A percentile compares a stretch with the other conserved stretches of the same genome.
These are phyloP conservation scores for Paspalum notatum DNA, from an alignment of 176 grass and related monocot genomes.

Conservation along the genomic window DNA sequence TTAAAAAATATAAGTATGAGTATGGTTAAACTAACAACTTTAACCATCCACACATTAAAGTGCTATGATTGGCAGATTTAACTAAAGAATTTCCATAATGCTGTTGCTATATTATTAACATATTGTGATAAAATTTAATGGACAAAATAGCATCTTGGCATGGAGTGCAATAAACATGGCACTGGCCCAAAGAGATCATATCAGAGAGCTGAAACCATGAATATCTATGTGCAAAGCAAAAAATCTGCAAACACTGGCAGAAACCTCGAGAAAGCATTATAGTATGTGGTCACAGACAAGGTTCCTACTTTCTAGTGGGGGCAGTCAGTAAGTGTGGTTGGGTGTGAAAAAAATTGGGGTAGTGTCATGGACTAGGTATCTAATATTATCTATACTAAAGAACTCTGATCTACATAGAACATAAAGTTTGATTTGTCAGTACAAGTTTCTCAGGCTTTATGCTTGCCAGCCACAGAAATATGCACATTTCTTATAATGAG, in stretches of 20 bases:
- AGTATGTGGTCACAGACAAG: background rate
- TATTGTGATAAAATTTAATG: background rate
- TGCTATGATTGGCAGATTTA: background rate
- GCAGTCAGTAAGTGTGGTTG: background rate
- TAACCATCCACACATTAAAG: background rate
- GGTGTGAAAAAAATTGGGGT: background rate
- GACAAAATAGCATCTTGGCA: conserved; percentile 18
- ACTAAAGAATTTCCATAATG: background rate
- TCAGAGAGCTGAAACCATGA: background rate
- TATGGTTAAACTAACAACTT: background rate
- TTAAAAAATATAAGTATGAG: background rate
- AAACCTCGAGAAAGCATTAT: background rate
- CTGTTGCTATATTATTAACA: background rate
- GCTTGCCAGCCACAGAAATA: conserved; percentile 4
- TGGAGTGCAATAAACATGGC: background rate
- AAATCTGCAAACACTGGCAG: background rate
- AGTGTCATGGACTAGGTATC: background rate
- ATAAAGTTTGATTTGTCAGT: background rate
- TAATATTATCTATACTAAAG: conserved; percentile 1
- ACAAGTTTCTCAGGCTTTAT: conserved; percentile 24
- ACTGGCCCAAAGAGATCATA: conserved; percentile 5
- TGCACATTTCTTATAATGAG: conserved; percentile 27
- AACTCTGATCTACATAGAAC: background rate
- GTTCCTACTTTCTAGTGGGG: background rate
- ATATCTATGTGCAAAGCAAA: background rate